Evolutionary conservation across 1,139 yeast genomes (phyloP).

Genomic region (Pichia sp.): DNA sequence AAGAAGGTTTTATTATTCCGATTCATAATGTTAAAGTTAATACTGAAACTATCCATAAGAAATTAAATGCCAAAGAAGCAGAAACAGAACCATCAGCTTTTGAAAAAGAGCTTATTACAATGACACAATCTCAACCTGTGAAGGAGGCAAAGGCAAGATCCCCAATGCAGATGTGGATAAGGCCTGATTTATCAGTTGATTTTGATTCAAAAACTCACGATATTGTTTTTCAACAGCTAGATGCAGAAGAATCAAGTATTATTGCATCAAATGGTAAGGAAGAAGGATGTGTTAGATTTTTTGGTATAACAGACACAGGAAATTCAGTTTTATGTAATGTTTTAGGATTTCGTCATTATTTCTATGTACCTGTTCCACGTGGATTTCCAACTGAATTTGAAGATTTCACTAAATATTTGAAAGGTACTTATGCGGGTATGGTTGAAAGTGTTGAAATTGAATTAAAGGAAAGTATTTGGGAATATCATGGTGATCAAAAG

Average conservation of each 20-base stretch:
- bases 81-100: slow-evolving; percentile 50
- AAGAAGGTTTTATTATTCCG: slow-evolving; percentile 28
- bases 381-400: slow-evolving; percentile 57
- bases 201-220: slow-evolving; percentile 47
- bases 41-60: slow-evolving; percentile 24
- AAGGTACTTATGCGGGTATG: slow-evolving; percentile 49
- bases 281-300: slow-evolving; percentile 67
- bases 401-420: slow-evolving; percentile 41
- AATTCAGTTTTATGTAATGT: slow-evolving; percentile 86
- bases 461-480: slow-evolving; percentile 88
- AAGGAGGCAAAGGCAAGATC: slow-evolving; percentile 24
- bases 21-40: slow-evolving; percentile 16
- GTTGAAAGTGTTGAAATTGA: slow-evolving; percentile 52
- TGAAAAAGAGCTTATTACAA: slow-evolving; percentile 55
- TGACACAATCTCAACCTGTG: slow-evolving; percentile 37
- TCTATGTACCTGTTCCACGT: slow-evolving; percentile 87
- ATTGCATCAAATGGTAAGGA: slow-evolving; percentile 32
- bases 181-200: slow-evolving; percentile 44
- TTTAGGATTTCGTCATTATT: slow-evolving; percentile 81
- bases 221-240: slow-evolving; percentile 83
- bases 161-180: slow-evolving; percentile 48
- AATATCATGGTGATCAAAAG: slow-evolving; percentile 72
- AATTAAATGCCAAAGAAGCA: slow-evolving; percentile 25
- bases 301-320: slow-evolving; percentile 88
- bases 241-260: slow-evolving; percentile 76